Percentiles rank a stretch among this genome's conserved stretches.
phyloP scores from a whole-genome alignment of 1,139 yeast genomes.

The Yamadazyma conglobata region DNA sequence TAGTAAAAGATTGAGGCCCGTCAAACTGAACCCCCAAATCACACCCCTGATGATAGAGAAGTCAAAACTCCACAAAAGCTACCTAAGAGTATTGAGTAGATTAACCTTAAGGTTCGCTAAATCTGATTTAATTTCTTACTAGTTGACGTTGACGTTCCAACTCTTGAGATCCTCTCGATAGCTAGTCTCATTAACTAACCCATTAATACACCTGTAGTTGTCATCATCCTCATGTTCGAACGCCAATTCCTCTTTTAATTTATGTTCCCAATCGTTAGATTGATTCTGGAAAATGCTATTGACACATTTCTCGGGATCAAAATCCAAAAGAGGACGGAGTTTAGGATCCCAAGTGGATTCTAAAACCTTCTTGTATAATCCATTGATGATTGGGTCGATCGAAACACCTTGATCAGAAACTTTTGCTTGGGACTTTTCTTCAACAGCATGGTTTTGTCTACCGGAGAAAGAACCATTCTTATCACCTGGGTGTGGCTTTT shows the following conservation, averaged over 20 bases:
- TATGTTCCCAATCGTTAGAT: slow-evolving; percentile 64
- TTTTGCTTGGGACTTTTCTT: not conserved
- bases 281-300: slow-evolving; percentile 68
- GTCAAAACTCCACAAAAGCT: not conserved
- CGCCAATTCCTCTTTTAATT: slow-evolving; percentile 18
- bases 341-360: slow-evolving; percentile 78
- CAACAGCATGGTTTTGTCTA: not conserved
- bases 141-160: slow-evolving; percentile 30
- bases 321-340: slow-evolving; percentile 55
- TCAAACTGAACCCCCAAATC: too few species aligned
- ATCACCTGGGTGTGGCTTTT: slow-evolving; percentile 2
- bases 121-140: too few species aligned
- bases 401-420: slow-evolving; percentile 12
- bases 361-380: slow-evolving; percentile 58
- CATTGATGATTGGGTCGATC: slow-evolving; percentile 51
- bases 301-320: slow-evolving; percentile 68
- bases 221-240: slow-evolving; percentile 52
- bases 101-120: too few species aligned
- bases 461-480: not conserved
- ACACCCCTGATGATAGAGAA: too few species aligned
- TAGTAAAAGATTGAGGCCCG: too few species aligned
- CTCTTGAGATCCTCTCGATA: slow-evolving; percentile 44
- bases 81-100: too few species aligned
- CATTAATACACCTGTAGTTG: slow-evolving; percentile 42
- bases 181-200: slow-evolving; percentile 36